Evolutionary conservation across 371 early-diverging fungal genomes (phyloP), one percentile per base, ranked within the genome.

Genomic region (Rhizopus sp.): DNA sequence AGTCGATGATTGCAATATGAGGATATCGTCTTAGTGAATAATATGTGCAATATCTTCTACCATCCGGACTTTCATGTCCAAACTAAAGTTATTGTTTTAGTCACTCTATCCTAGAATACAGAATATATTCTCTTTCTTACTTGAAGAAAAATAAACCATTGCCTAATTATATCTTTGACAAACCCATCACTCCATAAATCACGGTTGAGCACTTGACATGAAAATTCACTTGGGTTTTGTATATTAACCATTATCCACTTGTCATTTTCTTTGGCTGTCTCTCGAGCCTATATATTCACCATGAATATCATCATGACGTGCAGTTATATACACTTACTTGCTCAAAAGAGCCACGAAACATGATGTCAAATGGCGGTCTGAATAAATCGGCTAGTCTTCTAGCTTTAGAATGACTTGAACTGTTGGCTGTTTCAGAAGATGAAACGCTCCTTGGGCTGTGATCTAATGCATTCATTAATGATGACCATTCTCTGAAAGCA

Each of bases 171-270:
- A 4, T 91, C 90, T 67, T 93, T 88, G 8, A 96, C 88, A 23
- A 77, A 66, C 5, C 57, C 23, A 55, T 92, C 82, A 31, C 88
- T 93, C 97, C 97, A 98, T 42, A 96, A 76, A 78, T 97, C 97
- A 42, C 97, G 82, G 70, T 95, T 95, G 65, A 96, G 64, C 4
- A 87, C 78, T 61, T 95, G 94, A 70, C 95, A 96, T 10, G 84
- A 70, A 68, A 97, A 97, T 54, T 93, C 92, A 0, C 85, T 70
- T 2, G 85, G 81, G 54, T 94, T 89, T 55, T 96, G 93, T 31
- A 96, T 77, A 49, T 94, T 94, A 23, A 96, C 80, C 65, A 98
- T 70, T 38, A 98, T 60, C 94, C 94, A 95, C 62, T 88, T 93
- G 30, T 77, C 72, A 13, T 79, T 72, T 29, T 62, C 65, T 59